phyloP scores from a whole-genome alignment of 148 eudicot genomes.

The Heliosperma pusillum region DNA sequence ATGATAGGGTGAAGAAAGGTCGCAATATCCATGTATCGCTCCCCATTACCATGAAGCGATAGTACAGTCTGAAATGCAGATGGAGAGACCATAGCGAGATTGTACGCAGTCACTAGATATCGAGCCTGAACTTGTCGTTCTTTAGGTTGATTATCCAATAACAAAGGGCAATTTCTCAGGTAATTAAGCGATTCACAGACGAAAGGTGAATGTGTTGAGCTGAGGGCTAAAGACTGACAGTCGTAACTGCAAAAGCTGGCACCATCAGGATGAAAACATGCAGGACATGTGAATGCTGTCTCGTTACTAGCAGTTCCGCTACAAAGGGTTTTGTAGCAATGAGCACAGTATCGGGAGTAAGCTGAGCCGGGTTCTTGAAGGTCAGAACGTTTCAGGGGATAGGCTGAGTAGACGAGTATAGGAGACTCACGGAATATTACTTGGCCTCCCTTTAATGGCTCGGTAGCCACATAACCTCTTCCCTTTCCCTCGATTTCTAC shows the following conservation, averaged over 20 bases:
- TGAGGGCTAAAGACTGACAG: slow-evolving; percentile 43
- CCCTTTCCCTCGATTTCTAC: slow-evolving; percentile 61
- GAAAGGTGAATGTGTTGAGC: slow-evolving; percentile 63
- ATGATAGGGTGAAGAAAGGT: slow-evolving; percentile 50
- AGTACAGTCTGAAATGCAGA: slow-evolving; percentile 39
- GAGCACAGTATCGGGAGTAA: slow-evolving; percentile 44
- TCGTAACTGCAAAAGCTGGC: slow-evolving; percentile 44
- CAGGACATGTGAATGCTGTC: slow-evolving; percentile 34
- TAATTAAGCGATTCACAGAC: slow-evolving; percentile 49
- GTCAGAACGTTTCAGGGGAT: slow-evolving; percentile 26
- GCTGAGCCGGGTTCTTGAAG: slow-evolving; percentile 5
- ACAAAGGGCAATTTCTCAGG: slow-evolving; percentile 33
- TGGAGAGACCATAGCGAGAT: slow-evolving; percentile 54
- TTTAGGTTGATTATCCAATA: slow-evolving; percentile 24
- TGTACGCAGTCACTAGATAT: slow-evolving; percentile 59
- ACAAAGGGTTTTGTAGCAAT: slow-evolving; percentile 52
- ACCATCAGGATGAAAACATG: slow-evolving; percentile 43
- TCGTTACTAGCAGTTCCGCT: not conserved
- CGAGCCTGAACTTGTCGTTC: slow-evolving; percentile 65
- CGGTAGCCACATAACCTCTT: slow-evolving; percentile 49
- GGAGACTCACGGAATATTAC: slow-evolving; percentile 68
- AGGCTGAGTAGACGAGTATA: slow-evolving; percentile 54
- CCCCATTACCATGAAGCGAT: slow-evolving; percentile 54
- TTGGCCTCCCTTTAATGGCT: slow-evolving; percentile 63
- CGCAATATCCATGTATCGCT: slow-evolving; percentile 20